Evolutionary conservation across 352 stramenopile genomes (phyloP), one percentile per base, ranked within the genome.

Genomic region (Globisporangium spiculum): DNA sequence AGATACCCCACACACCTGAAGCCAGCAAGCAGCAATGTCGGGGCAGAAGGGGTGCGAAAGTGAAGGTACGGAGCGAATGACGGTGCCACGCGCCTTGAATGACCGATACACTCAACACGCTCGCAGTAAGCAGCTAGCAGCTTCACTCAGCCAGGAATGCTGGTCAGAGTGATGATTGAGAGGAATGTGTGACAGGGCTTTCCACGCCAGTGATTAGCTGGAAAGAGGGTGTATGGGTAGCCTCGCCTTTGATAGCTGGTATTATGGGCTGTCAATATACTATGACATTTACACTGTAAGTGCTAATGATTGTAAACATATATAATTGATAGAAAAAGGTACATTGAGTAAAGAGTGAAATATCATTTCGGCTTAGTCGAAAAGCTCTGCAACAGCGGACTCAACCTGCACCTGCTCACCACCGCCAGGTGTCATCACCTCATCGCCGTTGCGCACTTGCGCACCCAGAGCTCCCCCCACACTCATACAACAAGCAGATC

Each of bases 61-160:
- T 59, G 53, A 59, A 59, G 53, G 53, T 59, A 38, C 53, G 53
- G 54, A 58, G 54, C 54, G 54, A 60, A 24, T 41, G 32, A 34
- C 26, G 53, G 14, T 60, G 14, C 16, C 27, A 38, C 54, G 5
- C 53, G 32, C 4, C 3, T 6, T 22, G 10, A 20, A 4, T 46
- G 38, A 46, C 18, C 26, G 8, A 24, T 60, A 32, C 54, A 60
- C 54, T 60, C 54, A 60, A 60, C 54, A 10, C 26, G 10, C 36
- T 41, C 36, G 9, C 36, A 16, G 36, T 10, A 41, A 10, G 27
- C 26, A 41, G 24, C 14, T 24, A 52, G 44, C 44, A 52, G 41
- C 16, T 50, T 16, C 41, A 50, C 41, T 50, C 41, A 2, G 9
- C 4, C 50, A 57, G 24, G 52, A 57, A 57, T 57, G 52, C 26